A percentile compares a stretch with the other conserved stretches of the same genome.
phyloP scores from a whole-genome alignment of 164 flowering plant genomes.

The Cinnamomum chago region DNA sequence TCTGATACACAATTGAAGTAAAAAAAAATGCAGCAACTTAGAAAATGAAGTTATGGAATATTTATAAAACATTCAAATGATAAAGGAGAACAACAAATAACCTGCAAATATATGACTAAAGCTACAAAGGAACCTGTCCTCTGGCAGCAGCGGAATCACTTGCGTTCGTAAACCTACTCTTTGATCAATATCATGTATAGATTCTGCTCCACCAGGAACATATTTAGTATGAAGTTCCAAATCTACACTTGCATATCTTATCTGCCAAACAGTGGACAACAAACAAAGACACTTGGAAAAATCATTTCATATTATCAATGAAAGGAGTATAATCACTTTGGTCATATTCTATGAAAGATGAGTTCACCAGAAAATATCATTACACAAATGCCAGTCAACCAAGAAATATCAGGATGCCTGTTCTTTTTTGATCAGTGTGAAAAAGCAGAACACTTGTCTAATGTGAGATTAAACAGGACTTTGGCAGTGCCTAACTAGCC shows the following conservation, averaged over 20 bases:
- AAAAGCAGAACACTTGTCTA: too few species aligned
- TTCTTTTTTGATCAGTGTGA: too few species aligned
- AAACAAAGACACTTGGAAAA: too few species aligned
- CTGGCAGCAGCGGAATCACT: conserved; percentile 78
- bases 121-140: conserved; percentile 89
- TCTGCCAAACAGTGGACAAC: conserved; percentile 33
- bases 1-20: conserved; percentile 32
- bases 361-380: too few species aligned
- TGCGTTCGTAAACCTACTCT: conserved; percentile 64
- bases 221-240: conserved; percentile 80
- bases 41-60: neutral
- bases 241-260: conserved; percentile 75
- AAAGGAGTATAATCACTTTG: neutral
- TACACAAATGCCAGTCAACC: neutral
- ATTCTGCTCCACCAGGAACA: conserved; percentile 77
- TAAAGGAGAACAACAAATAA: conserved; percentile 7
- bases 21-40: neutral
- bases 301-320: neutral
- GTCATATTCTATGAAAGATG: too few species aligned
- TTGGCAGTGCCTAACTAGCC: too few species aligned
- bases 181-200: conserved; percentile 75
- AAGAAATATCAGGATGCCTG: neutral
- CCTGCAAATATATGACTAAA: conserved; percentile 99
- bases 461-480: too few species aligned
- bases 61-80: neutral